Evolutionary conservation across 1,284 basidiomycete genomes (phyloP).

Genomic region (Cutaneotrichosporon sp.): DNA sequence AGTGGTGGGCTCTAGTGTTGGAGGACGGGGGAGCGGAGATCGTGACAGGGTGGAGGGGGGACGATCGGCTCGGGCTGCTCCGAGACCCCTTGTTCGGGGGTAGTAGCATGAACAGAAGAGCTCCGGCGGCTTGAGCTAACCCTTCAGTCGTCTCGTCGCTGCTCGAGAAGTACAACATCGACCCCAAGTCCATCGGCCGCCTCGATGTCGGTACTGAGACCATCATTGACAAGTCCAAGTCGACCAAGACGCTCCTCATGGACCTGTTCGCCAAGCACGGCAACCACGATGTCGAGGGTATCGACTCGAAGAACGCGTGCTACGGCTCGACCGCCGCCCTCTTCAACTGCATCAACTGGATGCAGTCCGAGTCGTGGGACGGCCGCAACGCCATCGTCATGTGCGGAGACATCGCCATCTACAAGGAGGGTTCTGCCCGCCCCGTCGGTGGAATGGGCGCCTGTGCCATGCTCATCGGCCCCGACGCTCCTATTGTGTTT

Average conservation of each 20-base stretch:
- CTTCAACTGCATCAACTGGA: conserved; percentile 97
- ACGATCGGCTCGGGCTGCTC: too few species aligned
- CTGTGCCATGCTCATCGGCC: conserved; percentile 90
- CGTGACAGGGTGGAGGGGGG: too few species aligned
- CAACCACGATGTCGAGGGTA: conserved; percentile 92
- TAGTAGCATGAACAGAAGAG: too few species aligned
- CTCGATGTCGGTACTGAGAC: conserved; percentile 98
- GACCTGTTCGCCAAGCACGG: conserved; percentile 87
- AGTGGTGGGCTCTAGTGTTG: too few species aligned
- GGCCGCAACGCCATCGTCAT: conserved; percentile 97
- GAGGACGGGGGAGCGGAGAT: too few species aligned
- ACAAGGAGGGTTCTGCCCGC: conserved; percentile 90
- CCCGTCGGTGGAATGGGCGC: conserved; percentile 97
- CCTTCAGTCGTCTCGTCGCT: conserved; percentile 72
- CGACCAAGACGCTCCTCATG: conserved; percentile 98
- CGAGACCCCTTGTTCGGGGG: too few species aligned
- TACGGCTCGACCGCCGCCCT: conserved; percentile 97
- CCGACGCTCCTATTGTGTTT: conserved; percentile 87
- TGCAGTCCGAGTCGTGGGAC: conserved; percentile 96
- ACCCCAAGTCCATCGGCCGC: conserved; percentile 92
- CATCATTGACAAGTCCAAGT: conserved; percentile 99
- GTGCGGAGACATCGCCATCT: conserved; percentile 95
- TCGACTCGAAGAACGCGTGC: conserved; percentile 99
- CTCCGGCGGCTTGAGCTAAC: background rate
- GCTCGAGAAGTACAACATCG: conserved; percentile 90